Evolutionary conservation across 1,284 basidiomycete species (phyloP).

Genomic region (Cryptococcus jaspeensis): DNA sequence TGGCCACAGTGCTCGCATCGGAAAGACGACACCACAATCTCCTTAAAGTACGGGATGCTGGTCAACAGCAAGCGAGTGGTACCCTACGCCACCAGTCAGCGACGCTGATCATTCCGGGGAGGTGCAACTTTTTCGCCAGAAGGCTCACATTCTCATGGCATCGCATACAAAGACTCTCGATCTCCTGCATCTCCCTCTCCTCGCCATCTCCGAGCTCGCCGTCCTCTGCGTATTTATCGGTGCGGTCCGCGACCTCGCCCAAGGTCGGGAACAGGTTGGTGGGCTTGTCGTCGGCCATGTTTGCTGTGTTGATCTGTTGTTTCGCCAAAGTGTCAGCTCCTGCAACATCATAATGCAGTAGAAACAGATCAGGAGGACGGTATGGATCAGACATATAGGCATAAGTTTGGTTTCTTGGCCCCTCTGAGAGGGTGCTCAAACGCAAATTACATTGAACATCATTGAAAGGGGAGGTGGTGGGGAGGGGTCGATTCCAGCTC

Average conservation of each 20-base stretch:
- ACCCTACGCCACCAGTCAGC: conserved; percentile 60
- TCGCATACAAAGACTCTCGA: conserved; percentile 92
- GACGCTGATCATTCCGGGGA: background rate
- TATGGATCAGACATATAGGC: conserved; percentile 45
- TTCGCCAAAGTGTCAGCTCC: background rate
- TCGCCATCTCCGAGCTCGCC: conserved; percentile 57
- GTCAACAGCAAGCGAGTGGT: conserved; percentile 89
- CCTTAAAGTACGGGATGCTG: conserved; percentile 91
- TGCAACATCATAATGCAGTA: background rate
- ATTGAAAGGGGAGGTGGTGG: conserved; percentile 15
- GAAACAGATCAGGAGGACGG: background rate
- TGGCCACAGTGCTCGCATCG: conserved; percentile 89
- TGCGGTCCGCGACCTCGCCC: conserved; percentile 45
- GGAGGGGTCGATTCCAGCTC: background rate
- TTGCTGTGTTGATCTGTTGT: background rate
- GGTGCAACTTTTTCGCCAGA: background rate
- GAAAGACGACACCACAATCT: conserved; percentile 96
- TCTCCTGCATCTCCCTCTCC: conserved; percentile 67
- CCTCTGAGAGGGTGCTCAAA: conserved; percentile 36
- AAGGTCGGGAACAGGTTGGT: conserved; percentile 48
- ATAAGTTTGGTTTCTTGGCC: conserved; percentile 46
- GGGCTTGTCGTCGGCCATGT: conserved; percentile 12
- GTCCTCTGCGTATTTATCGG: conserved; percentile 30
- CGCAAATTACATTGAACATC: conserved; percentile 52
- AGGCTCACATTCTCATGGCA: conserved; percentile 79